These are phyloP conservation scores for Cladosporium sp. DNA, from an alignment of 2,329 filamentous ascomycete species.

Conservation along the genomic window DNA sequence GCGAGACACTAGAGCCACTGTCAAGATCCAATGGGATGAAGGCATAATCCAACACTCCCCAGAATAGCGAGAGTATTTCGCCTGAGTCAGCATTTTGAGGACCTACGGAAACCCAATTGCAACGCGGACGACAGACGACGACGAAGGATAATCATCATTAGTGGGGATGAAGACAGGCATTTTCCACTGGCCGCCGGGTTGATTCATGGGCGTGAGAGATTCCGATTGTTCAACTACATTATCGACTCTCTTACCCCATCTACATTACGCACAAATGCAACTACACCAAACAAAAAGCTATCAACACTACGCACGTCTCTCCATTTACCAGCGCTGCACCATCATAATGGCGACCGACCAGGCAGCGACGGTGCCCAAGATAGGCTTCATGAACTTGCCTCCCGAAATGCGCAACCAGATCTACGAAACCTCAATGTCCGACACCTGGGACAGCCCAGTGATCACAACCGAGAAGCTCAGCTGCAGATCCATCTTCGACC, in stretches of 20 bases:
- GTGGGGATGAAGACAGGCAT: background rate
- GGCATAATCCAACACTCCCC: no score
- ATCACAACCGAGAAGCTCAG: background rate
- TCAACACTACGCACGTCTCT: background rate
- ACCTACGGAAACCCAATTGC: background rate
- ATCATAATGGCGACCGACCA: background rate
- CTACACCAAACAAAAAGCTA: background rate
- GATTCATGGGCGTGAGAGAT: background rate
- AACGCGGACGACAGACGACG: background rate
- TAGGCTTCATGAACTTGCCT: background rate
- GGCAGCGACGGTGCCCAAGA: background rate
- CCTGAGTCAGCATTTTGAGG: background rate
- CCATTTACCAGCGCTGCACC: background rate
- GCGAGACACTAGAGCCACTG: background rate
- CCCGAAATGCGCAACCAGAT: constrained; percentile 3
- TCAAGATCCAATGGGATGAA: background rate
- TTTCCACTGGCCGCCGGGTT: background rate
- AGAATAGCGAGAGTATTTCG: no score
- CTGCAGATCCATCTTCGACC: background rate
- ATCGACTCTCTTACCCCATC: background rate
- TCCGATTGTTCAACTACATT: background rate
- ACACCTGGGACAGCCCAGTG: background rate
- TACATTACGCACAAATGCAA: no score
- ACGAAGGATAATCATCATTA: background rate
- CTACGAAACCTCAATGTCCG: background rate